These are phyloP conservation scores for Paramecium sonneborni DNA, from an alignment of 73 alveolate species.

Conservation along the genomic window DNA sequence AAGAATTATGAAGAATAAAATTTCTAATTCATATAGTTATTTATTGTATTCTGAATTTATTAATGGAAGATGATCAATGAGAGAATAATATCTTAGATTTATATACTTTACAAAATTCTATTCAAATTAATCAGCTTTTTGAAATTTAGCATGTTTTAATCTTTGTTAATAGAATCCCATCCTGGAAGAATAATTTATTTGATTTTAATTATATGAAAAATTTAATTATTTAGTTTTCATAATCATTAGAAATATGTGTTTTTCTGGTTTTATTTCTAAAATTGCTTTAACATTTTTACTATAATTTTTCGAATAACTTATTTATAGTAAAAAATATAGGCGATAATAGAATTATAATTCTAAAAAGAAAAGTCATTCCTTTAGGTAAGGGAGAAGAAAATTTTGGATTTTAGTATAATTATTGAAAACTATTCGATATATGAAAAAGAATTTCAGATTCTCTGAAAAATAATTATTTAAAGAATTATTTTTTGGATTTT, in stretches of 20 bases:
- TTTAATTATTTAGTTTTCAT: not conserved
- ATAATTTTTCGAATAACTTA: too few relatives aligned
- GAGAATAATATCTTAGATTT: not conserved
- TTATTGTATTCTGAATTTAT: not conserved
- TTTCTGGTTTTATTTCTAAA: too few relatives aligned
- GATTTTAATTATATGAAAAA: not conserved
- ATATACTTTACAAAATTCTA: not conserved
- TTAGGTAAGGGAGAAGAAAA: not conserved
- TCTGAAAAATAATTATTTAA: too few relatives aligned
- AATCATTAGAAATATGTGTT: too few relatives aligned
- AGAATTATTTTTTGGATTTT: too few relatives aligned
- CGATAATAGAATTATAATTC: not conserved
- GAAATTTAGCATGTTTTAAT: not conserved
- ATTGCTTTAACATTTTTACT: too few relatives aligned
- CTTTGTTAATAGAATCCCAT: not conserved
- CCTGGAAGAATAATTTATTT: not conserved
- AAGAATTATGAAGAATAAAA: not conserved
- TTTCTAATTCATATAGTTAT: not conserved
- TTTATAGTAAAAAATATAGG: too few relatives aligned
- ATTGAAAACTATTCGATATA: too few relatives aligned
- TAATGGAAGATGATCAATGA: not conserved
- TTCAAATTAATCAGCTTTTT: not conserved
- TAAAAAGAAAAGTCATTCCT: not conserved
- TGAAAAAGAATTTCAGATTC: too few relatives aligned
- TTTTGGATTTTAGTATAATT: not conserved